Evolutionary conservation across 1,284 basidiomycete genomes (phyloP).

Genomic region (Irpex sp.): DNA sequence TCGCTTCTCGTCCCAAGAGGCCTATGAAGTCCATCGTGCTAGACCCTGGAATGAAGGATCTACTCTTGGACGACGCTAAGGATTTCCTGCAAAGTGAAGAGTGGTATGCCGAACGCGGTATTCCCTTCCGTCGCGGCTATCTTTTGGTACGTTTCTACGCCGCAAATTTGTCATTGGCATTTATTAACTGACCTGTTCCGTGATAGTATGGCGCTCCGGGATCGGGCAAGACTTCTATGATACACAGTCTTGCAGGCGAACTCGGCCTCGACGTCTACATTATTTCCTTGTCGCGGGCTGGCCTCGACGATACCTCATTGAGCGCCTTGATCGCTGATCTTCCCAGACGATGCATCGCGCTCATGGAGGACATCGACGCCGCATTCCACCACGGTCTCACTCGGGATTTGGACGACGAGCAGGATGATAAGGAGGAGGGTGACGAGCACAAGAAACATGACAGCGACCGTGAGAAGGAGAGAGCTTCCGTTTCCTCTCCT

Average conservation of each 20-base stretch:
- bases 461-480: slow-evolving; percentile 1
- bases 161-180: slow-evolving; percentile 1
- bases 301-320: slow-evolving; percentile 65
- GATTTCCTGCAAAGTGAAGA: slow-evolving; percentile 63
- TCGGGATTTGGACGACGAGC: slow-evolving; percentile 32
- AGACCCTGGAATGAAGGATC: slow-evolving; percentile 60
- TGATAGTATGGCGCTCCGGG: slow-evolving; percentile 67
- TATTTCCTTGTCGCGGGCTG: slow-evolving; percentile 66
- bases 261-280: slow-evolving; percentile 73
- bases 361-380: slow-evolving; percentile 82
- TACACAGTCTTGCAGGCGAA: slow-evolving; percentile 75
- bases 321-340: slow-evolving; percentile 59
- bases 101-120: slow-evolving; percentile 68
- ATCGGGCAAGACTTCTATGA: slow-evolving; percentile 72
- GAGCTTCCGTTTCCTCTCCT: slow-evolving; percentile 11
- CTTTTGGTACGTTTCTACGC: slow-evolving; percentile 43
- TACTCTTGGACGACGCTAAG: slow-evolving; percentile 59
- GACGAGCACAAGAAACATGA: slow-evolving; percentile 6
- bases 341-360: slow-evolving; percentile 65
- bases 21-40: slow-evolving; percentile 63
- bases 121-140: slow-evolving; percentile 72
- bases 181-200: slow-evolving; percentile 7
- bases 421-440: slow-evolving; percentile 14
- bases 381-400: slow-evolving; percentile 60
- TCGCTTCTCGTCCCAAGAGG: slow-evolving; percentile 59